Percentiles rank a stretch among this genome's conserved stretches.
phyloP scores from a whole-genome alignment of 306 rosid genomes.

The Abrus pulchellus region DNA sequence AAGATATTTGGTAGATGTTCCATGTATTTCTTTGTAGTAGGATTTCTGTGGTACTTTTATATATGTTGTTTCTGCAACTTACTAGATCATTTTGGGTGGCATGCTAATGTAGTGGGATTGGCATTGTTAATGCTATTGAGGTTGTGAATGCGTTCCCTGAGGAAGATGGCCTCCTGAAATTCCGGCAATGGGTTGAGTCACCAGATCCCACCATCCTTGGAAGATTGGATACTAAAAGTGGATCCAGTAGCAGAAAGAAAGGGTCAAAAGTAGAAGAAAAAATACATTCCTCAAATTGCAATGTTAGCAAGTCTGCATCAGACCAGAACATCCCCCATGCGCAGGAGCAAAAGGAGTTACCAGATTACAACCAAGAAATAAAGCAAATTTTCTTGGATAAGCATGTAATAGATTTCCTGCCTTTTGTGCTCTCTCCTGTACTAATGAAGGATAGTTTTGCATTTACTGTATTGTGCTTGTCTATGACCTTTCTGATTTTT shows the following conservation, averaged over 20 bases:
- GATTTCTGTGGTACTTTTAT: constrained; percentile 22
- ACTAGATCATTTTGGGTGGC: constrained; percentile 40
- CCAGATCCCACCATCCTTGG: constrained; percentile 95
- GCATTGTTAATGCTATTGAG: constrained; percentile 97
- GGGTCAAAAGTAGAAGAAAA: constrained; percentile 62
- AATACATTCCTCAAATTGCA: constrained; percentile 26
- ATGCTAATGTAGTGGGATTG: constrained; percentile 82
- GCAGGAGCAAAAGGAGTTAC: constrained; percentile 59
- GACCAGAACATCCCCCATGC: constrained; percentile 53
- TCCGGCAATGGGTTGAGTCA: constrained; percentile 94
- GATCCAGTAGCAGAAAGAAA: constrained; percentile 60
- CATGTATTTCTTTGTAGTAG: constrained; percentile 30
- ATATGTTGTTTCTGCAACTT: constrained; percentile 36
- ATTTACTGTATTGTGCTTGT: constrained; percentile 28
- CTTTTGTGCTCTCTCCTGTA: constrained; percentile 34
- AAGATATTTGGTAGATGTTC: constrained; percentile 18
- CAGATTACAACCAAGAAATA: constrained; percentile 50
- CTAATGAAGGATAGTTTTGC: constrained; percentile 37
- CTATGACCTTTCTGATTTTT: constrained; percentile 1
- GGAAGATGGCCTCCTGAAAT: constrained; percentile 82
- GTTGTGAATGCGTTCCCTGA: constrained; percentile 93
- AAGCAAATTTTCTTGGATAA: constrained; percentile 75
- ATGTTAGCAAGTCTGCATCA: constrained; percentile 51
- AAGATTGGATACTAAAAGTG: constrained; percentile 60
- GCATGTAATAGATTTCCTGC: constrained; percentile 65